These are phyloP conservation scores for Pseudogymnoascus verrucosus DNA, from an alignment of 2,329 filamentous ascomycete species.

Conservation along the genomic window DNA sequence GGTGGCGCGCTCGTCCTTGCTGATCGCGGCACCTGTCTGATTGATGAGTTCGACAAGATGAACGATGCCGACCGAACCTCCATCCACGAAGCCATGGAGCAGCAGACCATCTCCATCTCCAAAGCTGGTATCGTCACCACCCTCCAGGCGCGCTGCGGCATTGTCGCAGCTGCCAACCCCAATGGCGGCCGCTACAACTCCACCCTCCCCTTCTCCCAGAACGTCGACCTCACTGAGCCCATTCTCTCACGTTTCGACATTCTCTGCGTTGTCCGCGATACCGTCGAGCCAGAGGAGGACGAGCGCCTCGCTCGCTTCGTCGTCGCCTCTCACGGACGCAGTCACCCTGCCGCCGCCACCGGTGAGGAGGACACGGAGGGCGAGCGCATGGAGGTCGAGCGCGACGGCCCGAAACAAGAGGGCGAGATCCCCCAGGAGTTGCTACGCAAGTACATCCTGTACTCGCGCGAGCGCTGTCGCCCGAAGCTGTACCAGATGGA, in stretches of 20 bases:
- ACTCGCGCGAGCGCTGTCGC: conserved; percentile 78
- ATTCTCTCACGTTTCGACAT: conserved; percentile 98
- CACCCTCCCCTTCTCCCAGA: conserved; percentile 89
- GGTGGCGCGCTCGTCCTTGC: conserved; percentile 92
- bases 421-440: conserved; percentile 85
- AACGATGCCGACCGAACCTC: conserved; percentile 97
- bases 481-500: conserved; percentile 97
- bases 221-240: conserved; percentile 93
- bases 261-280: conserved; percentile 90
- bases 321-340: conserved; percentile 85
- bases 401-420: conserved; percentile 45
- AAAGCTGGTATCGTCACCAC: conserved; percentile 98
- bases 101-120: conserved; percentile 98
- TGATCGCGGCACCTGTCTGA: conserved; percentile 88
- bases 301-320: conserved; percentile 92
- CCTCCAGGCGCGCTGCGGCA: conserved; percentile 87
- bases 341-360: conserved; percentile 58
- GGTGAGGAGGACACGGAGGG: conserved; percentile 33
- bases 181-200: conserved; percentile 95
- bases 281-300: conserved; percentile 85
- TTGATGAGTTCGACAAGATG: conserved; percentile 99
- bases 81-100: conserved; percentile 99
- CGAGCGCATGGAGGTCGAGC: conserved; percentile 56
- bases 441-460: conserved; percentile 92
- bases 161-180: conserved; percentile 94